Base-by-base conservation (phyloP, 192 early-diverging fungal species). In the Backusella psychrophila region DNA sequence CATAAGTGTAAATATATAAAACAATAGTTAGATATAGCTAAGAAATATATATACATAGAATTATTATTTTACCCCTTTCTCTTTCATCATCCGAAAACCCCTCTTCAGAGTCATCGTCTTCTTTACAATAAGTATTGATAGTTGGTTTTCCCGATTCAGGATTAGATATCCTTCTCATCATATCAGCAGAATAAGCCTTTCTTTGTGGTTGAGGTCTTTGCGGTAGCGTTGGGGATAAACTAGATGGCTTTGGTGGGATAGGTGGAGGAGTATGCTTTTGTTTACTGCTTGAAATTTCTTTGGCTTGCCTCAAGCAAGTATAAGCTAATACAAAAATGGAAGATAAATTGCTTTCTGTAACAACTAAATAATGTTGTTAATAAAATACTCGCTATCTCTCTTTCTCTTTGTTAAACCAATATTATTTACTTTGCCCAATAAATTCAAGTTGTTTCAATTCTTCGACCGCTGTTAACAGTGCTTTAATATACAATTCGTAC, bases 391-490 rank as follows among this genome's bases (percentile, higher is more conserved):
- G 38, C 11, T 39, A 1, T 1, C 38, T 39, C 38, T 39, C 38
- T 39, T 39, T 38, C 35, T 38, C 15, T 38, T 69, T 69, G 39
- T 19, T n/a, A 14, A 14, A 8, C 23, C 4, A 63, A n/a, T 29
- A 29, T 42, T 65, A 78, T 79, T 76, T 81, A 84, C 87, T 78
- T 71, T 88, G 80, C 72, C 84, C 82, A 71, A 85, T 73, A 71
- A 86, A 86, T 74, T 83, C 84, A 69, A 86, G 79, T 36, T 78
- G 82, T 72, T 83, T 75, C 7, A 88, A 73, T 26, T 88, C 84
- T 23, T 81, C 80, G 14, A 83, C 69, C 12, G 82, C 81, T n/a
- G 81, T 31, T 35, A 80, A 56, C 12, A 88, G 79, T 71, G 84
- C 84, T 70, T 84, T 81, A 52, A 88, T 73, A 75, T 86, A 85